Percentiles rank a stretch among this genome's conserved stretches.
Evolutionary conservation across 495 filamentous ascomycete genomes (phyloP).

Genomic region (Aspergillus olivimuriae): DNA sequence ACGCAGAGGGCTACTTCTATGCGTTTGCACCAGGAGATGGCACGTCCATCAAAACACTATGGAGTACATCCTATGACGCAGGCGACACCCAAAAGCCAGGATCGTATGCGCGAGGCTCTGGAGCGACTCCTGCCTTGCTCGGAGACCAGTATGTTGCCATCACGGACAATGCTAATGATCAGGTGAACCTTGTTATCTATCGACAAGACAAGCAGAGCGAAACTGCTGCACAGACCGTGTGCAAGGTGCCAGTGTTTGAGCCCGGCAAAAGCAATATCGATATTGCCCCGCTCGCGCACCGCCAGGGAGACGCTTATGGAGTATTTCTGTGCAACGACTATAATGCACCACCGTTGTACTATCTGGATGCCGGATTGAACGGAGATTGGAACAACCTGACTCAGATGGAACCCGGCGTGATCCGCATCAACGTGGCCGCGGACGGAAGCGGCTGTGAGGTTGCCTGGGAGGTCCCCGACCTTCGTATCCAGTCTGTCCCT

Average conservation of each 20-base stretch:
- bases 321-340: constrained; percentile 1
- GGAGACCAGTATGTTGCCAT: neutral
- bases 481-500: neutral
- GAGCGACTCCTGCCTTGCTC: neutral
- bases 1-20: neutral
- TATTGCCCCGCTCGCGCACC: neutral
- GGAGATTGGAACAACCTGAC: constrained; percentile 1
- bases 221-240: neutral
- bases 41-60: neutral
- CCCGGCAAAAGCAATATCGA: neutral
- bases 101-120: neutral
- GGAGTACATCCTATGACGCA: neutral
- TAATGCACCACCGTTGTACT: neutral
- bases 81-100: constrained; percentile 1
- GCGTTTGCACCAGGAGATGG: neutral
- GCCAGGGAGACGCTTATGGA: neutral
- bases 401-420: neutral
- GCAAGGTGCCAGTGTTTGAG: neutral
- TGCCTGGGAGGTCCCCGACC: neutral
- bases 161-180: neutral
- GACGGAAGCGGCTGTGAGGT: neutral
- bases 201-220: neutral
- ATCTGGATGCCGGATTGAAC: neutral
- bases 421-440: neutral
- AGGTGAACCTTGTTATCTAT: neutral